Evolutionary conservation across 108 stramenopile genomes (phyloP), one percentile per base, ranked within the genome.

Genomic region (Discostella stelligeroides): DNA sequence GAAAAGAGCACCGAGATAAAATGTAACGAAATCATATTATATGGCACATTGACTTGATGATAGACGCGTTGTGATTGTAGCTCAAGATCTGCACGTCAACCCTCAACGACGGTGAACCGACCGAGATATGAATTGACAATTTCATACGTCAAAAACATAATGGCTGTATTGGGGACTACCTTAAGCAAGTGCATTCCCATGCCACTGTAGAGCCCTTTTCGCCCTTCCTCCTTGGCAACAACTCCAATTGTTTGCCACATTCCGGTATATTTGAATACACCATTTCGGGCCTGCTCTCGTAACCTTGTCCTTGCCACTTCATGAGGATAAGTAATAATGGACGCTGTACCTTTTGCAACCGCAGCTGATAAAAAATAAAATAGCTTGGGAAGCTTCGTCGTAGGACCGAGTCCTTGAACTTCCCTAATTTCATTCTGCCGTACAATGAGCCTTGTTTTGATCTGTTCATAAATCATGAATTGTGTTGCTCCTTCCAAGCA

Each of bases 91-190:
- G n/a, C n/a, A n/a, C 7, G 34, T 61, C 46, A 77, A 49, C 49
- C 69, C 28, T 82, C 71, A 46, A 87, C 74, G 4, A 90, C 72
- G 38, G 82, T 79, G 57, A 86, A 92, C 38, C 66, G 48, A 34
- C 76, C 75, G 27, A 93, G 76, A 75, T 82, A 89, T 42, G 65
- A 60, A 64, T 85, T 87, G 21, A 94, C 93, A 28, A 90, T 40
- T 72, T 94, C 92, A 63, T 92, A 93, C 1, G 84, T 86, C 14
- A 96, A 55, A 75, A 98, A 96, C 96, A 98, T 94, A 25, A 97
- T 81, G 15, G 96, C 97, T 46, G 94, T 89, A 67, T 98, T 98
- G 2, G 97, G 97, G 20, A 97, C 97, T 27, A 95, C 94, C 62
- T 96, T 89, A 47, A 87, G 76, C 28, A 98, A 58, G 81, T 97